A percentile compares a stretch with the other conserved stretches of the same genome.
These are phyloP conservation scores for Nicotiana undulata DNA, from an alignment of 257 asterid species.

Conservation along the genomic window DNA sequence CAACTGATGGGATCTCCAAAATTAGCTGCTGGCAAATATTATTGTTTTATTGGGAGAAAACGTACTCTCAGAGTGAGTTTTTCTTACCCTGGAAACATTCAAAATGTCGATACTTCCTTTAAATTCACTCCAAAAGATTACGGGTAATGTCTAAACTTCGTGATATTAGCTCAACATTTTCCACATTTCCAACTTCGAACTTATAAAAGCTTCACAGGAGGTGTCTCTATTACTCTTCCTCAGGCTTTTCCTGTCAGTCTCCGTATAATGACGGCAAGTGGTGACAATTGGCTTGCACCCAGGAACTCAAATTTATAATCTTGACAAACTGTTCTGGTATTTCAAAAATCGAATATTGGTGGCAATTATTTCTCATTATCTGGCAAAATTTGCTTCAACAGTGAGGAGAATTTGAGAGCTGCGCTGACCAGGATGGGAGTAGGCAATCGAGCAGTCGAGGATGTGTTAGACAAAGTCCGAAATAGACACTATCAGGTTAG, in stretches of 20 bases:
- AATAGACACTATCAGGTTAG: constrained; percentile 85
- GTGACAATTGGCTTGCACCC: neutral
- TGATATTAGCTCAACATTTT: neutral
- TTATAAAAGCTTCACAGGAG: neutral
- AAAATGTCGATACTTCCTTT: no score
- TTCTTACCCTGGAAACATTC: neutral
- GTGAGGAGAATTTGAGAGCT: constrained; percentile 87
- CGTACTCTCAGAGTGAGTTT: neutral
- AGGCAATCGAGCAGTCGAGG: constrained; percentile 60
- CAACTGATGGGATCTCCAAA: neutral
- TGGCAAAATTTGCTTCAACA: constrained; percentile 30
- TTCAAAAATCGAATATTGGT: neutral
- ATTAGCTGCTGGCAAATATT: neutral
- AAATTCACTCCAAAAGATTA: neutral
- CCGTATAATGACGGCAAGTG: neutral
- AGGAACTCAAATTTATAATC: neutral
- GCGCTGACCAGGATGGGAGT: constrained; percentile 86
- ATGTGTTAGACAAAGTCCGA: constrained; percentile 70
- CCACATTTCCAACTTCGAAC: neutral
- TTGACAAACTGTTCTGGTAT: neutral
- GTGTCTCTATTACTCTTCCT: neutral
- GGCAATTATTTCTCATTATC: neutral
- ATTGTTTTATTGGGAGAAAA: neutral
- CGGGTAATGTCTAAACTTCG: neutral
- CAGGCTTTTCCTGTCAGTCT: neutral